phyloP scores from a whole-genome alignment of 768 basidiomycete genomes.

The Hebeloma cylindrosporum region DNA sequence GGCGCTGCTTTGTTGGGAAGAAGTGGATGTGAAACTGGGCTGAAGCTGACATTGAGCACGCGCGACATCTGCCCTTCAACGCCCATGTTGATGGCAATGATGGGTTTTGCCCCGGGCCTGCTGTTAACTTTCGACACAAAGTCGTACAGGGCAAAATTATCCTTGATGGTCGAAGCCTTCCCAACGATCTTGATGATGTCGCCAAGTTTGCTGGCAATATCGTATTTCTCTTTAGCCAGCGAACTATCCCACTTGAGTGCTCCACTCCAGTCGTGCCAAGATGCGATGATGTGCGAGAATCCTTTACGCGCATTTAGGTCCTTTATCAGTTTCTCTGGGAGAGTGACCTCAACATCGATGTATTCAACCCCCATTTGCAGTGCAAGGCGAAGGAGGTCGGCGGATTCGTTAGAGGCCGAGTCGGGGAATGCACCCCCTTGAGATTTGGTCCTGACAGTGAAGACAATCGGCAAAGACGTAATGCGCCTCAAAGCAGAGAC shows the following conservation, averaged over 20 bases:
- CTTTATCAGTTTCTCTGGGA: slow-evolving; percentile 61
- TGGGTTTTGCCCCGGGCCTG: slow-evolving; percentile 62
- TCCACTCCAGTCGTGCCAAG: slow-evolving; percentile 95
- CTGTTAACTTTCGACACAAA: slow-evolving; percentile 58
- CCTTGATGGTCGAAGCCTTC: slow-evolving; percentile 69
- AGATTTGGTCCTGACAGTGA: slow-evolving; percentile 81
- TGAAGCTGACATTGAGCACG: slow-evolving; percentile 81
- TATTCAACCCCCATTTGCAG: slow-evolving; percentile 88
- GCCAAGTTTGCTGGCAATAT: slow-evolving; percentile 61
- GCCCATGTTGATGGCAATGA: slow-evolving; percentile 96
- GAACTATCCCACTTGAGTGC: slow-evolving; percentile 76
- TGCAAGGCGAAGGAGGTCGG: slow-evolving; percentile 75
- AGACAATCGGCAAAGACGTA: slow-evolving; percentile 85
- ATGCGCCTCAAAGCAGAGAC: slow-evolving; percentile 73
- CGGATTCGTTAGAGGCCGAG: slow-evolving; percentile 64
- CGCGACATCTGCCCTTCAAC: slow-evolving; percentile 86
- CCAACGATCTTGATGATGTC: slow-evolving; percentile 94
- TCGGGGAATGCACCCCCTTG: slow-evolving; percentile 95
- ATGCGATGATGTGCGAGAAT: slow-evolving; percentile 78
- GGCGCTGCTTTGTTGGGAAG: slow-evolving; percentile 89
- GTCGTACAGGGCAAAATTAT: slow-evolving; percentile 76
- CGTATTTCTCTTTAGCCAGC: slow-evolving; percentile 67
- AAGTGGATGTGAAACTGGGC: slow-evolving; percentile 86
- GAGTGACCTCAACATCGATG: slow-evolving; percentile 85
- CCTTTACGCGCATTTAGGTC: slow-evolving; percentile 65